Percentiles rank a stretch among this genome's conserved stretches.
These are phyloP conservation scores for Aspergillus nidulans DNA, from an alignment of 495 filamentous ascomycete genomes.

Conservation along the genomic window DNA sequence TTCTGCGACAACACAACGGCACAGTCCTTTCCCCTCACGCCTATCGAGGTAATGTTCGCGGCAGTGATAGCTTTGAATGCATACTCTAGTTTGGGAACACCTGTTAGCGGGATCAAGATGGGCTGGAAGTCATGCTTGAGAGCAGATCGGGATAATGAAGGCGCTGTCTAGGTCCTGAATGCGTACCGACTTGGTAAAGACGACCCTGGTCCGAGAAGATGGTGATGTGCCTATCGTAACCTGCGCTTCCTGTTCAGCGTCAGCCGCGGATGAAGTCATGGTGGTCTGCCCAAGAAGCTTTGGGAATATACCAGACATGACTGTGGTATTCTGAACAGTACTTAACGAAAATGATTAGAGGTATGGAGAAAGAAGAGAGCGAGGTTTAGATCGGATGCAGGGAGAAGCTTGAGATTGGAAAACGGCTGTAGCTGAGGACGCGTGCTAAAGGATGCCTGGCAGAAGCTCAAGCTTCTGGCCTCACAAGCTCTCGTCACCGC, in stretches of 20 bases:
- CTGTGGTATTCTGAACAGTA: constrained; percentile 18
- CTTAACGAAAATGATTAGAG: neutral
- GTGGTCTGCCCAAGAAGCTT: constrained; percentile 10
- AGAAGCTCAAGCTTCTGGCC: constrained; percentile 39
- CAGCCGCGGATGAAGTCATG: constrained; percentile 34
- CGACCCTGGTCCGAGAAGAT: constrained; percentile 99
- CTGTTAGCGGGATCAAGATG: constrained; percentile 18
- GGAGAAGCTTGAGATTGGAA: constrained; percentile 15
- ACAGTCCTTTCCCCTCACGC: constrained; percentile 91
- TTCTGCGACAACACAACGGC: constrained; percentile 97
- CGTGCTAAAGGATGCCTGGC: constrained; percentile 43
- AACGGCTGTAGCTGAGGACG: constrained; percentile 33
- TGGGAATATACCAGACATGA: constrained; percentile 41
- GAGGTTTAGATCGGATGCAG: constrained; percentile 12
- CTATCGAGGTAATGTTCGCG: constrained; percentile 96
- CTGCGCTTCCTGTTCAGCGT: constrained; percentile 68
- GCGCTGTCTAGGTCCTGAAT: neutral
- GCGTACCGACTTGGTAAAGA: constrained; percentile 98
- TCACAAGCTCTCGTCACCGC: constrained; percentile 24
- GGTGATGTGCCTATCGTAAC: constrained; percentile 95
- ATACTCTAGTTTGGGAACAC: constrained; percentile 67
- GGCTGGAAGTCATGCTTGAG: neutral
- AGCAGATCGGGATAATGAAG: neutral
- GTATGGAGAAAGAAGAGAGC: neutral
- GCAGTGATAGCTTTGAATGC: constrained; percentile 99